Evolutionary conservation across 2,329 filamentous ascomycete species (phyloP).

Genomic region (Pseudogymnoascus sp.): DNA sequence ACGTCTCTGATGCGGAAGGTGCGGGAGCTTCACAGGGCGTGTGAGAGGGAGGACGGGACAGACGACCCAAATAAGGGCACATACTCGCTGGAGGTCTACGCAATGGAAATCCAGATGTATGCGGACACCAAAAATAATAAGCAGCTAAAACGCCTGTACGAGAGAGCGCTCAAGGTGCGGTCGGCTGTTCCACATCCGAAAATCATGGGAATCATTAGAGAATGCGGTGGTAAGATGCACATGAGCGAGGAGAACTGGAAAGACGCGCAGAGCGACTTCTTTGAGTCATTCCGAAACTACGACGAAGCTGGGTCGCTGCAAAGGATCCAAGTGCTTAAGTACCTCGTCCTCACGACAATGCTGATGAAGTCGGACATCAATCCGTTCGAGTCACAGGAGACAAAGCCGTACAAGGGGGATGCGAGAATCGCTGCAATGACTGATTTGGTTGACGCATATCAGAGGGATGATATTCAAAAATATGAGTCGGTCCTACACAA

Average conservation of each 20-base stretch:
- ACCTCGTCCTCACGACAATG: constrained; percentile 94
- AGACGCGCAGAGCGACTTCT: constrained; percentile 93
- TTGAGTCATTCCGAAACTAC: constrained; percentile 97
- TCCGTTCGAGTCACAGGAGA: constrained; percentile 97
- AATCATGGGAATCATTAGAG: constrained; percentile 97
- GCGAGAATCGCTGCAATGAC: constrained; percentile 95
- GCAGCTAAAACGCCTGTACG: constrained; percentile 85
- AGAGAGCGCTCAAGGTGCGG: constrained; percentile 80
- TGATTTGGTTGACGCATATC: constrained; percentile 91
- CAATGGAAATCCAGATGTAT: constrained; percentile 97
- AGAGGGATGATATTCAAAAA: constrained; percentile 83
- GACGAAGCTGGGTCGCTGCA: constrained; percentile 95
- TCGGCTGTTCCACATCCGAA: constrained; percentile 98
- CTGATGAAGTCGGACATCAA: constrained; percentile 98
- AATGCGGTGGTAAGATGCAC: constrained; percentile 99
- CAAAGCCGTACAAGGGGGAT: constrained; percentile 95
- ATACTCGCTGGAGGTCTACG: constrained; percentile 91
- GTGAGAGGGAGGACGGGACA: constrained; percentile 75
- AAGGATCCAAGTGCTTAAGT: constrained; percentile 94
- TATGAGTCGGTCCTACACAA: constrained; percentile 83
- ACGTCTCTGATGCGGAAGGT: constrained; percentile 71
- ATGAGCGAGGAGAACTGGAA: constrained; percentile 99
- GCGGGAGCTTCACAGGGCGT: constrained; percentile 79
- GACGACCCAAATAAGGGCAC: constrained; percentile 95
- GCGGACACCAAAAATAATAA: constrained; percentile 96